Percentiles rank a stretch among this genome's conserved stretches.
Evolutionary conservation across 441 rosid species (phyloP).

Genomic region (Jatropha podagrica): DNA sequence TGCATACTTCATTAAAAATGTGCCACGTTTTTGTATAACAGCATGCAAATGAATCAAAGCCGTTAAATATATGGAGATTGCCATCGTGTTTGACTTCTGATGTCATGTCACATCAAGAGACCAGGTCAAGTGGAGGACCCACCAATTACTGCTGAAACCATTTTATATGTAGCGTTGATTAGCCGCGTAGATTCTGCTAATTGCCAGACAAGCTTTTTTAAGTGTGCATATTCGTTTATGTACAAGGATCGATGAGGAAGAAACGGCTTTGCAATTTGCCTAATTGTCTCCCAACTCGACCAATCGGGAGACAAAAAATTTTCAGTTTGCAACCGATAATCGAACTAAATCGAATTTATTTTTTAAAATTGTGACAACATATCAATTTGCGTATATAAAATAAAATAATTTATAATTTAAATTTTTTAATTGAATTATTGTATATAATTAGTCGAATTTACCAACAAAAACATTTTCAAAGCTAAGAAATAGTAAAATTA

Average conservation of each 20-base stretch:
- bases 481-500: neutral
- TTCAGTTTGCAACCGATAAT: too few relatives aligned
- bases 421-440: too few relatives aligned
- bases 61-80: neutral
- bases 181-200: constrained; percentile 6
- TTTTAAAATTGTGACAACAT: too few relatives aligned
- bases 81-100: constrained; percentile 3
- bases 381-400: too few relatives aligned
- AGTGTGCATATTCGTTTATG: neutral
- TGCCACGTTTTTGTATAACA: neutral
- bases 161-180: neutral
- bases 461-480: neutral
- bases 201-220: neutral
- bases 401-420: too few relatives aligned
- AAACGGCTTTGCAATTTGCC: too few relatives aligned
- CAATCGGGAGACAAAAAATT: neutral
- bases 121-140: constrained; percentile 21
- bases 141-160: neutral
- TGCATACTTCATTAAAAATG: neutral
- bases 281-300: too few relatives aligned
- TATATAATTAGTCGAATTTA: too few relatives aligned
- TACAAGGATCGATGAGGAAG: too few relatives aligned
- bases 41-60: neutral
- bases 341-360: too few relatives aligned
- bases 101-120: neutral